Evolutionary conservation across 805 yeast species (phyloP), one percentile per base, ranked within the genome.

Genomic region (Myxozyma kluyveri): DNA sequence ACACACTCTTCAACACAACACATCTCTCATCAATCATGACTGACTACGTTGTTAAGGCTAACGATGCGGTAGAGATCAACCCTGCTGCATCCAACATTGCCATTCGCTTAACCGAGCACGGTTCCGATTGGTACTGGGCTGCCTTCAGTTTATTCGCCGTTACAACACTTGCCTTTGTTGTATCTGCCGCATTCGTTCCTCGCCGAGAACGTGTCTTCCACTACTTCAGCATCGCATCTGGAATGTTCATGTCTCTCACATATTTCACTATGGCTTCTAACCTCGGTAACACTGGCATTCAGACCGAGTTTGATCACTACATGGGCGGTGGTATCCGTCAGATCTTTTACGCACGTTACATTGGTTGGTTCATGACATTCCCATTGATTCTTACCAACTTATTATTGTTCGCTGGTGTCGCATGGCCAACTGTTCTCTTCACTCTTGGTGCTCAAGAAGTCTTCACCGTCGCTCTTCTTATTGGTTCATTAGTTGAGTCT

Each of bases 41-140:
- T 24, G 19, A 24, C 17, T 6, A 6, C 9, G 24, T 23, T 18
- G 23, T 39, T n/a, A 39, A 39, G 42, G 42, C 24, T 19, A 51
- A 49, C 44, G 56, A 51, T 10, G 56, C 56, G 18, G 56, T 51
- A 6, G 33, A 29, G 9, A 36, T 50, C 39, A 51, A 51, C 21
- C 49, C 56, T 9, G 23, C 40, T n/a, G 41, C 55, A 9, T 9
- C 44, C 29, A 41, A 33, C 35, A 36, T 41, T 29, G 33, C 18
- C 17, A 47, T 50, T 24, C 47, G 35, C 50, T 52, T 82, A 40
- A 81, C 85, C 12, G 55, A 61, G n/a, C 80, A 76, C 61, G 86
- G 87, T 65, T 79, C 84, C 6, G 79, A 78, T 65, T 82, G 85
- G 86, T 72, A 77, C 59, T 82, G 86, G 86, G 77, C 87, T 1